Conservation (phyloP, 1,139 yeast species). For the Yamadazyma spencermartinsiae region DNA sequence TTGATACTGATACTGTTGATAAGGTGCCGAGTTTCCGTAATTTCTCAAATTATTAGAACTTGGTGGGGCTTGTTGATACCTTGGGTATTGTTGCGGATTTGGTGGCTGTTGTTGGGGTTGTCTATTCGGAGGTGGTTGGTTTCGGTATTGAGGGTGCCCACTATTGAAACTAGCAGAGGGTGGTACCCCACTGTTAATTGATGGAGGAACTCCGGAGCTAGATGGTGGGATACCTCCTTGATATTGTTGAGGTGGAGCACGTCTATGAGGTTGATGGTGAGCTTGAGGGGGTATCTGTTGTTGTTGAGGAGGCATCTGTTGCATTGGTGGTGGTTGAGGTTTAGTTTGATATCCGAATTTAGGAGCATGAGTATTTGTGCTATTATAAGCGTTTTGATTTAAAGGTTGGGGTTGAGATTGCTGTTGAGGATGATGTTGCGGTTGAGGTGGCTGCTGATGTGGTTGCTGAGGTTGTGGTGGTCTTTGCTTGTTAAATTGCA, state of each 20-base stretch:
- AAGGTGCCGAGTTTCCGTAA: conserved; percentile 10
- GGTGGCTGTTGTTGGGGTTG: conserved; percentile 5
- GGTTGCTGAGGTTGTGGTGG: conserved; percentile 3
- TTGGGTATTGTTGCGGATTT: conserved; percentile 4
- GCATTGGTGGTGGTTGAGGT: conserved; percentile 9
- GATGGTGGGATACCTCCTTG: conserved; percentile 16
- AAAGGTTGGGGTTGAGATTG: conserved; percentile 8
- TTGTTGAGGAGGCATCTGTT: conserved; percentile 18
- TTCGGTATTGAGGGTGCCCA: conserved; percentile 2
- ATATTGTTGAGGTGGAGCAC: conserved; percentile 5
- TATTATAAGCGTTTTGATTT: conserved; percentile 5
- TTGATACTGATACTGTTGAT: conserved; percentile 17
- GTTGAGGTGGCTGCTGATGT: conserved; percentile 2
- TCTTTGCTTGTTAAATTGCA: conserved; percentile 5
- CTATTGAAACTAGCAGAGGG: conserved; percentile 10
- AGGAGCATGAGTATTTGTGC: conserved; percentile 4
- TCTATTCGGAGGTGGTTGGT: conserved; percentile 5
- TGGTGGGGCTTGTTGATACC: conserved; percentile 7
- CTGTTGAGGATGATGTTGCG: conserved; percentile 6
- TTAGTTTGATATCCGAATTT: conserved; percentile 10
- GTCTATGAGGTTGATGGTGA: conserved; percentile 9
- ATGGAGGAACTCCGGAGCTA: conserved; percentile 5
- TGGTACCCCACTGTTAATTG: conserved; percentile 7
- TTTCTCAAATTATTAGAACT: conserved; percentile 12
- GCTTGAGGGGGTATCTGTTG: conserved; percentile 16